Conservation (phyloP, 2,329 filamentous ascomycete genomes). For the Claviceps citrina region DNA sequence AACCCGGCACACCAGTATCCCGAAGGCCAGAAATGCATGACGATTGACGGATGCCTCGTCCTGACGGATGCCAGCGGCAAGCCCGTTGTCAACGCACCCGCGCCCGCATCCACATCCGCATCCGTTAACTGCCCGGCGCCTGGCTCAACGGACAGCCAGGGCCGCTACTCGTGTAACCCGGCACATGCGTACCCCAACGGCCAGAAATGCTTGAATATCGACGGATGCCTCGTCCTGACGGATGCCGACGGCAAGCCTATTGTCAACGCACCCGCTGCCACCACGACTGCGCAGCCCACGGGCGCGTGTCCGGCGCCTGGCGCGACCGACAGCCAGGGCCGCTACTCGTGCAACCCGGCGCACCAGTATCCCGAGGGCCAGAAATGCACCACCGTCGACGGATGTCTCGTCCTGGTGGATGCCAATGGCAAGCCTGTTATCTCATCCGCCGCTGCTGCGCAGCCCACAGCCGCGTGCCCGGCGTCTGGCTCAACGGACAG, state of each 20-base stretch:
- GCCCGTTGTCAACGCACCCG: neutral
- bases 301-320: constrained; percentile 1
- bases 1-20: constrained; percentile 12
- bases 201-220: constrained; percentile 4
- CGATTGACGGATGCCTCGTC: constrained; percentile 8
- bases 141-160: constrained; percentile 5
- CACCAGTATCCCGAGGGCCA: constrained; percentile 10
- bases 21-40: constrained; percentile 8
- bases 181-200: constrained; percentile 7
- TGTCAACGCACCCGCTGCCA: neutral
- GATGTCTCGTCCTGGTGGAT: constrained; percentile 7
- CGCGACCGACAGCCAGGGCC: constrained; percentile 6
- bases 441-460: neutral
- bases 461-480: neutral
- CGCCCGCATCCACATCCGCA: too few relatives aligned
- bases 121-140: constrained; percentile 7
- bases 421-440: constrained; percentile 3
- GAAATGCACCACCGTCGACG: constrained; percentile 7
- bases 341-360: constrained; percentile 12
- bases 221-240: constrained; percentile 5
- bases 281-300: too few relatives aligned
- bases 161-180: constrained; percentile 9
- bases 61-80: constrained; percentile 4
- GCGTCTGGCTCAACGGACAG: constrained; percentile 4
- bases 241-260: neutral